Percentiles rank a stretch among this genome's conserved stretches.
Evolutionary conservation across 2,329 filamentous ascomycete species (phyloP).

Genomic region (Knufia fluminis): DNA sequence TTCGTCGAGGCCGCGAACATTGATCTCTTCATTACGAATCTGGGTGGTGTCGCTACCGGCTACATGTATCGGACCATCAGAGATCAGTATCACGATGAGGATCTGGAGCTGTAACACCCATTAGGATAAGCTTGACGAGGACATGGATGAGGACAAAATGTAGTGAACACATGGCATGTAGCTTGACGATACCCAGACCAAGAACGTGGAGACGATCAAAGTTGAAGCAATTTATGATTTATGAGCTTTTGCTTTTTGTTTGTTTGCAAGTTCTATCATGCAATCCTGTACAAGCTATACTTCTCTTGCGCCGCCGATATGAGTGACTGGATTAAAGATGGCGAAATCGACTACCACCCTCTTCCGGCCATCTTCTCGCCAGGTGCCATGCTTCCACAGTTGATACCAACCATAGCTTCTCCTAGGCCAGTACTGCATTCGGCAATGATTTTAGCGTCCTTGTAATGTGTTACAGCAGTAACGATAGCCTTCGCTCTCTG

Average conservation of each 20-base stretch:
- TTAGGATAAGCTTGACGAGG: no score
- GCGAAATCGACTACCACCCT: constrained; percentile 85
- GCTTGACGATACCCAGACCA: no score
- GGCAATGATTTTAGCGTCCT: constrained; percentile 73
- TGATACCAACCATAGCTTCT: constrained; percentile 98
- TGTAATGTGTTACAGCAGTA: constrained; percentile 83
- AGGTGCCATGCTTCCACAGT: constrained; percentile 66
- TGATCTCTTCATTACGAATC: constrained; percentile 74
- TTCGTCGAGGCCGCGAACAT: constrained; percentile 63
- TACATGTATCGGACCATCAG: constrained; percentile 57
- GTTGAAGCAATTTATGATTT: no score
- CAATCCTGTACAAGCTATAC: no score
- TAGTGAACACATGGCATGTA: no score
- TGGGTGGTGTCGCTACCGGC: constrained; percentile 47
- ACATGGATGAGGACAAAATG: no score
- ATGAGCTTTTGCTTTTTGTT: no score
- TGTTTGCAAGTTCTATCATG: no score
- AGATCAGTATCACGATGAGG: constrained; percentile 56
- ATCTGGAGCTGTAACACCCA: constrained; percentile 46
- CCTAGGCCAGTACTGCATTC: constrained; percentile 81
- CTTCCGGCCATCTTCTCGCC: constrained; percentile 74
- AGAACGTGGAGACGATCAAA: no score
- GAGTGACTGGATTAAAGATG: no score
- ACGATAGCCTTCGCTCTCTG: constrained; percentile 93
- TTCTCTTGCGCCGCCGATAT: no score